phyloP scores from a whole-genome alignment of 768 basidiomycete species.

The Hydnum rufescens region DNA sequence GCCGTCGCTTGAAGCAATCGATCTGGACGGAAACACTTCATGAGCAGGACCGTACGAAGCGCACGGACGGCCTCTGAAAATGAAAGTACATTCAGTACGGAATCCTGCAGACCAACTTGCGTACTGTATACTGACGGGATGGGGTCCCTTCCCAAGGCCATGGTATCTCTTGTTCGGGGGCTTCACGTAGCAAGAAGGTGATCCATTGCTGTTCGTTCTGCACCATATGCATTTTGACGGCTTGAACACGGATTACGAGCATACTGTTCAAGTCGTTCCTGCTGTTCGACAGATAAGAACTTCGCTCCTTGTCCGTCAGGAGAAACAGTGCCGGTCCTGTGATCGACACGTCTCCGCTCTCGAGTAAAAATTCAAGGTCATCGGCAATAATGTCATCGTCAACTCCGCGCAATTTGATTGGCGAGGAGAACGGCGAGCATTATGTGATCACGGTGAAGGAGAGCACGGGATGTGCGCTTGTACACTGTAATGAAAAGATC shows the following conservation, averaged over 20 bases:
- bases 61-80: conserved; percentile 42
- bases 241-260: conserved; percentile 57
- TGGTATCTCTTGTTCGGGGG: conserved; percentile 54
- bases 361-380: conserved; percentile 81
- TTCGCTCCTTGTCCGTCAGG: conserved; percentile 22
- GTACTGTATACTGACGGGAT: not conserved
- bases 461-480: conserved; percentile 71
- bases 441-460: conserved; percentile 77
- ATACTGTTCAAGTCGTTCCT: conserved; percentile 45
- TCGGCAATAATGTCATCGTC: conserved; percentile 48
- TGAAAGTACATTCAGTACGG: conserved; percentile 16
- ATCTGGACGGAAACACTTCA: conserved; percentile 88
- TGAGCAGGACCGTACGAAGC: conserved; percentile 52
- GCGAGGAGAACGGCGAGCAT: conserved; percentile 76
- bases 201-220: conserved; percentile 50
- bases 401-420: conserved; percentile 63
- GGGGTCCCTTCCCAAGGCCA: conserved; percentile 41
- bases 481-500: conserved; percentile 83
- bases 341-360: conserved; percentile 54
- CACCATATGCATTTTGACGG: conserved; percentile 41
- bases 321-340: conserved; percentile 18
- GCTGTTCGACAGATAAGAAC: conserved; percentile 47
- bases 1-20: conserved; percentile 70
- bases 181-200: conserved; percentile 42
- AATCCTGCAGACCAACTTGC: conserved; percentile 11